Evolutionary conservation across 2,329 filamentous ascomycete genomes (phyloP).

Genomic region (Fusarium nelsonii): DNA sequence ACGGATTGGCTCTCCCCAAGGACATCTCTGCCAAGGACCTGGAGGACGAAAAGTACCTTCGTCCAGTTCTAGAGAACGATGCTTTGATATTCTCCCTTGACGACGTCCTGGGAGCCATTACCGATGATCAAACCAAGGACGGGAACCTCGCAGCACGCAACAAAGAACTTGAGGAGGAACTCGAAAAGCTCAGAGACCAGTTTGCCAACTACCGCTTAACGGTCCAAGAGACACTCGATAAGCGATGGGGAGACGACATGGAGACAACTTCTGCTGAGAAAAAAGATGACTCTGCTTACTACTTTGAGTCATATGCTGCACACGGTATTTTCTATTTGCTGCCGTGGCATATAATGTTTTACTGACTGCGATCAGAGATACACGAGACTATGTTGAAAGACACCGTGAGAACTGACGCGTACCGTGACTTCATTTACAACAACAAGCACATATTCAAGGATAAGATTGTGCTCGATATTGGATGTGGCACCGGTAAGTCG

Average conservation of each 20-base stretch:
- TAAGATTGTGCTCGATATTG: slow-evolving; percentile 91
- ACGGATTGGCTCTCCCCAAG: slow-evolving; percentile 62
- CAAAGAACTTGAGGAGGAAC: slow-evolving; percentile 69
- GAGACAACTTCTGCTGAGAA: slow-evolving; percentile 52
- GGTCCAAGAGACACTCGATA: slow-evolving; percentile 75
- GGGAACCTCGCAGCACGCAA: slow-evolving; percentile 61
- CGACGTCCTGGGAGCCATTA: slow-evolving; percentile 67
- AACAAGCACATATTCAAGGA: slow-evolving; percentile 89
- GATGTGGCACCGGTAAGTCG: slow-evolving; percentile 76
- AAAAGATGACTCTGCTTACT: slow-evolving; percentile 57
- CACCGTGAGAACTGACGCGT: slow-evolving; percentile 86
- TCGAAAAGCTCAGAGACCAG: slow-evolving; percentile 69
- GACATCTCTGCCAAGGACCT: slow-evolving; percentile 73
- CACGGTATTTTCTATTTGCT: slow-evolving; percentile 61
- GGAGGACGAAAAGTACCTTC: slow-evolving; percentile 82
- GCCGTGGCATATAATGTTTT: background rate
- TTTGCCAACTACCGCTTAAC: slow-evolving; percentile 74
- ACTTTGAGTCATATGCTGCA: slow-evolving; percentile 72
- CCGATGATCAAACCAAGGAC: slow-evolving; percentile 56
- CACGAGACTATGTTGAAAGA: slow-evolving; percentile 98
- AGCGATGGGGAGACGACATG: slow-evolving; percentile 71
- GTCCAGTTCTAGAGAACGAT: slow-evolving; percentile 89
- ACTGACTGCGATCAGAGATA: slow-evolving; percentile 69
- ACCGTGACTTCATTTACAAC: slow-evolving; percentile 93
- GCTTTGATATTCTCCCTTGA: slow-evolving; percentile 89